Percentiles rank a stretch among this genome's conserved stretches.
These are phyloP conservation scores for Tuber indicum DNA, from an alignment of 495 filamentous ascomycete genomes.

Conservation along the genomic window DNA sequence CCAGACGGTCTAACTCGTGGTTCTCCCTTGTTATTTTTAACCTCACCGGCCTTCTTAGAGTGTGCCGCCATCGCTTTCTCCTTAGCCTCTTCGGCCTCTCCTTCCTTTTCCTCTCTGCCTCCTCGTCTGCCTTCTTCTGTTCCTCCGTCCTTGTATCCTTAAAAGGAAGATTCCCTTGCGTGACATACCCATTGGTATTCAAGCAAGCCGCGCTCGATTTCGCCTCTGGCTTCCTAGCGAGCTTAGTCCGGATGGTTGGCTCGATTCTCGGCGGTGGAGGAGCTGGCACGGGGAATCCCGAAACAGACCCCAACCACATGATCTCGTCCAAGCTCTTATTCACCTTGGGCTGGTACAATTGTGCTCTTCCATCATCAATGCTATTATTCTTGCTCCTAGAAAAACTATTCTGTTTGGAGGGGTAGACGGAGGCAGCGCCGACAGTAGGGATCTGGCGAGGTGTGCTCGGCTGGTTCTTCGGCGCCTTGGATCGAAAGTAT, in stretches of 20 bases:
- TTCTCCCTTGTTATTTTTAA: neutral
- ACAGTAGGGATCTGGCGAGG: conserved; percentile 38
- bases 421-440: conserved; percentile 17
- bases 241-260: conserved; percentile 36
- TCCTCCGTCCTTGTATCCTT: conserved; percentile 13
- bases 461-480: conserved; percentile 31
- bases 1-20: conserved; percentile 20
- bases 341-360: conserved; percentile 36
- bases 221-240: conserved; percentile 38
- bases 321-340: conserved; percentile 41
- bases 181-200: conserved; percentile 20
- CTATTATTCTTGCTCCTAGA: conserved; percentile 19
- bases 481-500: conserved; percentile 36
- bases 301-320: conserved; percentile 40
- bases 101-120: conserved; percentile 32
- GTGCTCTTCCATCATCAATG: conserved; percentile 31
- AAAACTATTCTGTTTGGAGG: neutral
- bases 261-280: conserved; percentile 31
- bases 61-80: conserved; percentile 32
- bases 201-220: conserved; percentile 37
- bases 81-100: conserved; percentile 36
- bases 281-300: conserved; percentile 29
- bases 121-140: conserved; percentile 31
- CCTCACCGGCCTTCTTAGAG: neutral
- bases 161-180: neutral